A percentile compares a stretch with the other conserved stretches of the same genome.
Evolutionary conservation across 2,329 filamentous ascomycete species (phyloP).

Genomic region (Cladosporium sp.): DNA sequence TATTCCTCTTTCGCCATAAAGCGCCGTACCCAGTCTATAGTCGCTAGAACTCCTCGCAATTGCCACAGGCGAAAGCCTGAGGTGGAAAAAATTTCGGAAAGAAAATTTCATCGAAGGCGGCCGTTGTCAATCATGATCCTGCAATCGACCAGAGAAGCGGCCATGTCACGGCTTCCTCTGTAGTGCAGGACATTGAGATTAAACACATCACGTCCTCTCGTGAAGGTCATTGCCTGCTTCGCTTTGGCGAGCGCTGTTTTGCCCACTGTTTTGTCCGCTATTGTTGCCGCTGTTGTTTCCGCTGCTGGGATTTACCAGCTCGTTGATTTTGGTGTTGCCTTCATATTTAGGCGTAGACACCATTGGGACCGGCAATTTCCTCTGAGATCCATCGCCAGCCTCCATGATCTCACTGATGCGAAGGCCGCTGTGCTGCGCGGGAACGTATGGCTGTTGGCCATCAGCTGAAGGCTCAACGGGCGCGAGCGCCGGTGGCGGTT

Average conservation of each 20-base stretch:
- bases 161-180: not conserved
- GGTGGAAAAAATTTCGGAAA: not conserved
- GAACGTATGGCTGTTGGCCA: conserved; percentile 54
- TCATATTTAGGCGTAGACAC: conserved; percentile 50
- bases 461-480: conserved; percentile 66
- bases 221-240: conserved; percentile 31
- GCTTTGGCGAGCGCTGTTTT: conserved; percentile 28
- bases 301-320: conserved; percentile 67
- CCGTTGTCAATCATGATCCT: conserved; percentile 8
- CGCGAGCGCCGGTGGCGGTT: conserved; percentile 55
- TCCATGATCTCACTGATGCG: conserved; percentile 91
- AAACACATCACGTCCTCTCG: conserved; percentile 20
- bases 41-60: conserved; percentile 14
- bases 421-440: conserved; percentile 59
- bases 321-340: conserved; percentile 62
- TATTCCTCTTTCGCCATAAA: conserved; percentile 7
- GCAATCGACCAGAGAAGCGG: not conserved
- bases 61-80: not conserved
- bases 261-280: conserved; percentile 67
- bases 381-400: conserved; percentile 76
- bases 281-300: conserved; percentile 59
- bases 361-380: conserved; percentile 87
- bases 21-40: conserved; percentile 13
- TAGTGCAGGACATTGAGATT: not conserved
- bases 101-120: conserved; percentile 5